Evolutionary conservation across 1,284 basidiomycete genomes (phyloP), one percentile per base, ranked within the genome.

Genomic region (Rhodotorula glutinis): DNA sequence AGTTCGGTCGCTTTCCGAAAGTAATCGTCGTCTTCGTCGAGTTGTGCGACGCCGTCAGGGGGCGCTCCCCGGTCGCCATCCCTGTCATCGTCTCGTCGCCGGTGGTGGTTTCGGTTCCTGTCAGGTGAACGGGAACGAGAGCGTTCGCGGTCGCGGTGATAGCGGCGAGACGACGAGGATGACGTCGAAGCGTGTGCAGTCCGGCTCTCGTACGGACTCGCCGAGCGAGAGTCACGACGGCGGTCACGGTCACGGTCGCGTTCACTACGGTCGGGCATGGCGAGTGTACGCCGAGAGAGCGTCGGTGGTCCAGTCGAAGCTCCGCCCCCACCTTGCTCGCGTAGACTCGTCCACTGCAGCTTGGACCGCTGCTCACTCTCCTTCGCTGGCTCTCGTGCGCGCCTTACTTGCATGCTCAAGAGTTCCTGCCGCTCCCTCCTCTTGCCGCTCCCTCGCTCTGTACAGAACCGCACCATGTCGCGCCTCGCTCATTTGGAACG

Each of bases 1-100:
- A 73, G 63, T 30, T 73, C 71, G 5, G 60, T 69, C 16, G 63
- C 67, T 53, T 73, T 73, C 46, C 68, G 51, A 43, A 65, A 72
- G 62, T 66, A 68, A 49, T 59, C 58, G 30, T 67, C 66, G 1
- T 62, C 64, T 10, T 52, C 53, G 30, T 58, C 54, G 16, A 70
- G 55, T 19, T 63, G 55, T 4, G 25, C 52, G 13, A 59, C 64
- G 5, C 67, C 70, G 40, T 33, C 40, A 13, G 57, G 62, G 1
- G 51, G 59, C 2, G 9, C 56, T 17, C 21, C 65, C 10, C 57
- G 63, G 4, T 51, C 60, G 40, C 46, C 14, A 44, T 63, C 61
- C 21, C 54, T 41, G 46, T 62, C 55, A 29, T 54, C 47, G 38
- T 46, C 29, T 13, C 41, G 11, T 9, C n/a, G 8, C 19, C 29